Base-by-base conservation (phyloP, 345 rosid genomes). In the Citrus australasica region DNA sequence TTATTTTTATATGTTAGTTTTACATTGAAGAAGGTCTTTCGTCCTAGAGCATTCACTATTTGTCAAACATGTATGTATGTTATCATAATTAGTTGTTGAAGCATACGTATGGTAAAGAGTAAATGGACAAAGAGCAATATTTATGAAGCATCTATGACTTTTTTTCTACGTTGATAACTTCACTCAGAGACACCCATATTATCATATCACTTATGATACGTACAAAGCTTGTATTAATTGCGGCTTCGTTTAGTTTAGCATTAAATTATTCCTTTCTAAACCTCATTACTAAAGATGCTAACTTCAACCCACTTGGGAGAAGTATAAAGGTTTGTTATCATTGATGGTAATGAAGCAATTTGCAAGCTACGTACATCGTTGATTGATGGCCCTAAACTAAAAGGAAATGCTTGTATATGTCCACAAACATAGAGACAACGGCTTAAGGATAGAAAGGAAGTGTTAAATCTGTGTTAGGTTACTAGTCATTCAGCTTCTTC, bases 401-500 rank as follows among this genome's bases (percentile, higher is more conserved):
- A n/a, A 25, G 35, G 71, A 7, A 24, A 30, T 51, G 37, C 42
- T 62, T 33, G 22, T 56, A 7, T 17, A 6, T 79, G 79, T 61
- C 81, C 74, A 73, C 64, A 33, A 66, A 78, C 77, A 70, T 30
- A 22, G 68, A 38, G 76, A 76, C 83, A 76, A 51, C 16, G 13
- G 40, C 64, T 7, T 9, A n/a, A 17, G 37, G 76, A 77, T 61
- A 27, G 69, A 64, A 46, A 32, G 62, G 40, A 80, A 46, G 53
- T 17, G 73, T 53, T 30, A 30, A 56, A 67, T 16, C 35, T 60
- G 83, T 42, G 81, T 73, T 84, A 77, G 84, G 87, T 82, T 66
- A 22, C 62, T 56, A 32, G 87, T 84, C 83, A 73, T 55, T 84
- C 82, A 78, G 13, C 27, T 67, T 55, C 72, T 58, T 61, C 24